Base-by-base conservation (phyloP, 352 stramenopile genomes). In the Phytophthora lateralis region DNA sequence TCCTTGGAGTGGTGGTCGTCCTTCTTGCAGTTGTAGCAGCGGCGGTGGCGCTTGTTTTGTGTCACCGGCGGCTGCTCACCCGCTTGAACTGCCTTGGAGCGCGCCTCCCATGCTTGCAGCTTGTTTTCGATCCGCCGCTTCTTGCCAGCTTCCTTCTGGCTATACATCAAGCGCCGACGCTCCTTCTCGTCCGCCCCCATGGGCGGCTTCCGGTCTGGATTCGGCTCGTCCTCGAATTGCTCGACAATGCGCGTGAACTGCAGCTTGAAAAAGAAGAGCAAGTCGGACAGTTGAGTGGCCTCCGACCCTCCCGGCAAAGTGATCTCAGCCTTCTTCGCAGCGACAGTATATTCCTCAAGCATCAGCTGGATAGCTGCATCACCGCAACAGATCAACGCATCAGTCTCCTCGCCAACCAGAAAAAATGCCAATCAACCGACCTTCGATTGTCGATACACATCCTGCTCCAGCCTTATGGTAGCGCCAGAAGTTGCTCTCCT, bases 361-460 rank as follows among this genome's bases (percentile, higher is more conserved):
- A 93, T 89, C 17, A 96, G 50, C 41, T 96, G 69, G 35, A 96
- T 91, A 14, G 87, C 85, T 95, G 41, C 18, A 60, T 26, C n/a
- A 71, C 32, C 32, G 41, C 5, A 39, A 69, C 10, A 41, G 29
- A 39, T 39, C 11, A 54, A 9, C 45, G 14, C 9, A 53, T 30
- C 18, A 60, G 47, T 14, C 6, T 53, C 2, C 6, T 27, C 30
- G 10, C 42, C 29, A 43, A 48, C 20, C 24, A 43, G n/a, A 63
- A 34, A 60, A 66, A 17, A 59, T 17, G 29, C 4, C 15, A 17
- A 42, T 10, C 35, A 18, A 3, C n/a, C n/a, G 35, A 92, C 87
- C 87, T 96, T 96, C 87, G 60, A 96, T 96, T 0, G 87, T 96
- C 7, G 87, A 96, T n/a, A 96, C 83, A 27, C 87, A 96, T 15